Conservation (phyloP, 2,329 filamentous ascomycete genomes). For the Phyllosticta citrichinensis region DNA sequence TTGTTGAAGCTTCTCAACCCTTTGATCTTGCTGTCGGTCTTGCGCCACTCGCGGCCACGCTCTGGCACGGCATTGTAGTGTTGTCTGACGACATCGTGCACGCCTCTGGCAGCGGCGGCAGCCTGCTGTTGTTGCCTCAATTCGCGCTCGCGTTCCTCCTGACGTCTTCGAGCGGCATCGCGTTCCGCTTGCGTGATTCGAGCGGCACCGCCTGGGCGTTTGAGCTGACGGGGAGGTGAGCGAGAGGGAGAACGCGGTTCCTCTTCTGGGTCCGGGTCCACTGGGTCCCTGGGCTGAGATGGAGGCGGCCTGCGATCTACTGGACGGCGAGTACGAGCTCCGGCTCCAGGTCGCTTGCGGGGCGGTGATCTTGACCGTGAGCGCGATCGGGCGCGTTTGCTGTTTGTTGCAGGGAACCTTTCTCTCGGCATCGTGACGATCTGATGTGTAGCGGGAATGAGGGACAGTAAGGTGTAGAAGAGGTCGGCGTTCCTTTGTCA, state of each 20-base stretch:
- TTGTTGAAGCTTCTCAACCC: slow-evolving; percentile 94
- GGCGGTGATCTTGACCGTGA: slow-evolving; percentile 24
- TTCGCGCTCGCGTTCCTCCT: slow-evolving; percentile 27
- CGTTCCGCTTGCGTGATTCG: slow-evolving; percentile 59
- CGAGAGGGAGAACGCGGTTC: slow-evolving; percentile 17
- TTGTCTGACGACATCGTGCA: slow-evolving; percentile 78
- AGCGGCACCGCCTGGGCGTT: slow-evolving; percentile 42
- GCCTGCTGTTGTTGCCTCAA: slow-evolving; percentile 35
- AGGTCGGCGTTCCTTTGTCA: background rate
- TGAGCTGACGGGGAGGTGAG: slow-evolving; percentile 51
- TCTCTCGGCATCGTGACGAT: slow-evolving; percentile 6
- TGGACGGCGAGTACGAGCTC: slow-evolving; percentile 12
- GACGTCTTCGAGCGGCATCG: slow-evolving; percentile 52
- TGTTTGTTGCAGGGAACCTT: slow-evolving; percentile 4
- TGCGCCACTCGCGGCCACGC: slow-evolving; percentile 86
- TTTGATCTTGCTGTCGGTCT: slow-evolving; percentile 89
- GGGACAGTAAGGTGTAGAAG: background rate
- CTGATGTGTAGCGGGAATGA: background rate
- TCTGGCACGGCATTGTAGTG: slow-evolving; percentile 97
- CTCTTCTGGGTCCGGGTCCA: background rate
- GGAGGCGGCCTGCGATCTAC: slow-evolving; percentile 5
- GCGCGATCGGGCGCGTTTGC: slow-evolving; percentile 14
- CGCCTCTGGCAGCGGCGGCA: slow-evolving; percentile 26
- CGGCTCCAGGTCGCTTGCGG: slow-evolving; percentile 28
- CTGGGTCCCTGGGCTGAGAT: background rate